phyloP scores from a whole-genome alignment of 2,329 filamentous ascomycete genomes.

The Ascocoryne sarcoides region DNA sequence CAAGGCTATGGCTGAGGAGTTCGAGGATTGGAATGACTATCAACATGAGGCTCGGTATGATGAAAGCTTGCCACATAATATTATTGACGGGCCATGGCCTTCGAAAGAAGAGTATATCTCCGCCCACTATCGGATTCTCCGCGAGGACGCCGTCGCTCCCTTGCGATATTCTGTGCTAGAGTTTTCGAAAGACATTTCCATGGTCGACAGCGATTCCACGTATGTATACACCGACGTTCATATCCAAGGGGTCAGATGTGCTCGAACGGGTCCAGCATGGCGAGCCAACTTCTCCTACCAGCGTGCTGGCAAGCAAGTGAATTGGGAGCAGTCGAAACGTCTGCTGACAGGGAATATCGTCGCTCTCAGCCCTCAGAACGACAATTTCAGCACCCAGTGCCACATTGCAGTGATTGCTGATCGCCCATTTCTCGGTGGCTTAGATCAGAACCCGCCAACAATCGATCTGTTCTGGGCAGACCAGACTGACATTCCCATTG shows the following conservation, averaged over 20 bases:
- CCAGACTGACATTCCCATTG: conserved; percentile 51
- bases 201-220: conserved; percentile 48
- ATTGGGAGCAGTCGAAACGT: conserved; percentile 49
- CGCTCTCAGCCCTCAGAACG: conserved; percentile 41
- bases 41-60: conserved; percentile 14
- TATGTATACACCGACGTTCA: conserved; percentile 66
- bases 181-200: conserved; percentile 42
- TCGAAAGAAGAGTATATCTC: conserved; percentile 59
- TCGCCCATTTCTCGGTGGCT: conserved; percentile 47
- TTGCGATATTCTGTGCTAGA: conserved; percentile 57
- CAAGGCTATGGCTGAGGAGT: neutral
- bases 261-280: conserved; percentile 52
- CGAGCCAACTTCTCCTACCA: conserved; percentile 63
- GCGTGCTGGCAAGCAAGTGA: conserved; percentile 55
- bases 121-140: conserved; percentile 65
- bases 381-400: conserved; percentile 57
- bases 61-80: conserved; percentile 39
- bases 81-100: conserved; percentile 45
- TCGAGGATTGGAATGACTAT: conserved; percentile 20
- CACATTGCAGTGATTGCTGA: conserved; percentile 66
- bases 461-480: conserved; percentile 68
- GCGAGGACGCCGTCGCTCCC: conserved; percentile 64
- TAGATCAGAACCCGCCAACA: conserved; percentile 58
- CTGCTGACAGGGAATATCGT: conserved; percentile 46
- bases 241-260: conserved; percentile 56